phyloP scores from a whole-genome alignment of 2,329 filamentous ascomycete species.

The Fusarium sublunatum region DNA sequence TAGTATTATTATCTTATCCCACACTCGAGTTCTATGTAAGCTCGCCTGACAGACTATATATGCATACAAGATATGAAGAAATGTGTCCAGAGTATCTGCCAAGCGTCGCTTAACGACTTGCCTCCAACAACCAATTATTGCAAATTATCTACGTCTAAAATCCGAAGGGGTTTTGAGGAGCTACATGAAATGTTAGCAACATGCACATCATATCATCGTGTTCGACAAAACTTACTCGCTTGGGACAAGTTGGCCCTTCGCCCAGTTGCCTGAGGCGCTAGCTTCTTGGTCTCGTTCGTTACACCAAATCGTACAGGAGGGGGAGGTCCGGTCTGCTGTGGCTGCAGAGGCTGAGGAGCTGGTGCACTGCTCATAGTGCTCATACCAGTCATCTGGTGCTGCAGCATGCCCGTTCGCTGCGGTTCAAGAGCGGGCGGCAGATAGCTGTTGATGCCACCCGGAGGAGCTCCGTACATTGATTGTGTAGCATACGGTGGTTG shows the following conservation, averaged over 20 bases:
- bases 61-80: conserved; percentile 41
- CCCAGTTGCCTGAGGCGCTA: conserved; percentile 88
- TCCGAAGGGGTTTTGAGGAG: conserved; percentile 66
- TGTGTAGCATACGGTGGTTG: conserved; percentile 60
- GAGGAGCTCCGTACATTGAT: conserved; percentile 57
- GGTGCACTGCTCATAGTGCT: conserved; percentile 61
- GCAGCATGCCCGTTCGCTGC: conserved; percentile 66
- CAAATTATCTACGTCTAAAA: conserved; percentile 51
- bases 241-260: conserved; percentile 89
- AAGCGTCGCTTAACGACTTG: conserved; percentile 17
- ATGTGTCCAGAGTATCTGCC: conserved; percentile 43
- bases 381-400: conserved; percentile 62
- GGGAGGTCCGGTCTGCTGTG: conserved; percentile 71
- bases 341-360: conserved; percentile 58
- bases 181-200: conserved; percentile 49
- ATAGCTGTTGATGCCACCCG: conserved; percentile 65
- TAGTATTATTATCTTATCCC: conserved; percentile 45
- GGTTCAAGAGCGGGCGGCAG: conserved; percentile 70
- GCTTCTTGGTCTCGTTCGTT: conserved; percentile 75
- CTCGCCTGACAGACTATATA: conserved; percentile 38
- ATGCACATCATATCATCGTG: background rate
- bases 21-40: conserved; percentile 33
- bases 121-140: conserved; percentile 11
- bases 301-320: conserved; percentile 92
- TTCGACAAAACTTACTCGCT: conserved; percentile 81